Evolutionary conservation across 768 basidiomycete genomes (phyloP), one percentile per base, ranked within the genome.

Genomic region (Tricholoma hemisulphureum): DNA sequence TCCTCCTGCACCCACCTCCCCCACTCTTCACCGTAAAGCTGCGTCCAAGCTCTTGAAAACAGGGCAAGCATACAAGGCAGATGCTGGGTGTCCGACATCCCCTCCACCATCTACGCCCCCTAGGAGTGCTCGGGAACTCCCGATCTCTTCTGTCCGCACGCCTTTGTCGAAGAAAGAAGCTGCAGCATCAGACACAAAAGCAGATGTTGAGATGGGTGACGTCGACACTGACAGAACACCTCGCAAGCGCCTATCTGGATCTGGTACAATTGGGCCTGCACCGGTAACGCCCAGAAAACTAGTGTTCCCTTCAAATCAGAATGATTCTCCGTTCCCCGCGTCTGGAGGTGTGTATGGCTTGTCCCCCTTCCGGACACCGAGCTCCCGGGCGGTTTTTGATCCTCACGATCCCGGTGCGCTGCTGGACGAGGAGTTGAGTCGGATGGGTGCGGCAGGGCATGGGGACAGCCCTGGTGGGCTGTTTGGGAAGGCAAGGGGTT

Each of bases 401-500:
- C 88, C 89, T 28, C 85, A 88, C 61, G 87, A 91, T 69, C 87
- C 89, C 3, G 75, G 81, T 29, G 74, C 80, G 29, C 64, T 90
- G 41, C 73, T 92, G 21, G 87, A 90, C 49, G 91, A 92, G 50
- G 91, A 93, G 57, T 73, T 93, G 55, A 81, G 78, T 49, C 75
- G 85, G 56, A 70, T 84, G 57, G 77, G 79, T 57, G 76, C 70
- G 18, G 75, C 70, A 4, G 65, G 69, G 26, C 37, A 54, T 41
- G 79, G 79, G 20, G 85, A 86, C 32, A 90, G 88, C 64, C 89
- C 89, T 0, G 78, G 73, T 0, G 88, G 89, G 1, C 65, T 90
- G 51, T 92, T 83, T 68, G 90, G 85, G 39, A 80, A 80, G 61
- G 79, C 77, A 16, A 75, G 76, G 26, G 78, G 80, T 32, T 69